Evolutionary conservation across 2,329 filamentous ascomycete species (phyloP), one percentile per base, ranked within the genome.

Genomic region (Trichoderma citrinoviride): DNA sequence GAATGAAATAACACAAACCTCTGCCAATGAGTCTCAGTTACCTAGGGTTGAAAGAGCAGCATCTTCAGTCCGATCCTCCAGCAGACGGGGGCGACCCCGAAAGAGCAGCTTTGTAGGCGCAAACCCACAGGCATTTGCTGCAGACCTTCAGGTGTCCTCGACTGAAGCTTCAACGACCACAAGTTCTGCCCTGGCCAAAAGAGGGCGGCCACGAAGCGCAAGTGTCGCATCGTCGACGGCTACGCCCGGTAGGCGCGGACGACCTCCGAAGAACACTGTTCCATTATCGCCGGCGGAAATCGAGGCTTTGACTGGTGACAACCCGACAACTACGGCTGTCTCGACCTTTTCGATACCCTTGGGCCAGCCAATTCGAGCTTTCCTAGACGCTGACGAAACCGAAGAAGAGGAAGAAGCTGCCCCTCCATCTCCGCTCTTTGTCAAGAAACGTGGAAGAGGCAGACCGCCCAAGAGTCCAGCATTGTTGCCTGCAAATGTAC

Each of bases 381-480:
- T 23, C 17, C 21, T 62, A 19, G 25, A 25, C 37, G 12, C 33
- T 14, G 33, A 37, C 5, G 33, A 46, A 12, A 49, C 19, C 46
- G 49, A 54, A 44, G 14, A 40, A 7, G 49, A 37, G 54, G 49
- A 25, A 46, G 49, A 44, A 40, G 19, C 27, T 29, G 14, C 17
- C n/a, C 25, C 60, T 37, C 19, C 40, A 47, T 21, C 49, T 37
- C 17, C 19, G n/a, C 7, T 21, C n/a, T 19, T 23, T 10, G 27
- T 6, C 19, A 53, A 47, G 47, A 64, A 25, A 54, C 53, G 44
- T 6, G 47, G 53, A 14, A 55, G 65, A 21, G 65, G 65, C 12
- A 64, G 65, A 33, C 65, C 65, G 5, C 53, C 65, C 3, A 66
- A 64, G 58, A 49, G n/a, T n/a, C 40, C 19, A 15, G 21, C 53